A percentile compares a stretch with the other conserved stretches of the same genome.
These are phyloP conservation scores for Perkinsus olseni DNA, from an alignment of 169 alveolate species.

Conservation along the genomic window DNA sequence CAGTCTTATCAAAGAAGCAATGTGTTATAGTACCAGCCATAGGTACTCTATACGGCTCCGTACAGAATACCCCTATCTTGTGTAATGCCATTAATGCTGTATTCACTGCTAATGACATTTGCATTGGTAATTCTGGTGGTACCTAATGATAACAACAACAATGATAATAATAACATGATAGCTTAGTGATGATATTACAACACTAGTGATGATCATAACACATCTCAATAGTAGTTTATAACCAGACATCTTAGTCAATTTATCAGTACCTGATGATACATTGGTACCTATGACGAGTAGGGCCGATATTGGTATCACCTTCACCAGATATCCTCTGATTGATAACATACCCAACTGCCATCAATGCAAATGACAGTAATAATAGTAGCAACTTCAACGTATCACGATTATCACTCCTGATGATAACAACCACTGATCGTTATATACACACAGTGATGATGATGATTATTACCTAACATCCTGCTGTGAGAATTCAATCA, in stretches of 20 bases:
- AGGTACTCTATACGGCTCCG: slow-evolving; percentile 76
- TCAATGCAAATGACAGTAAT: background rate
- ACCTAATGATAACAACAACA: slow-evolving; percentile 17
- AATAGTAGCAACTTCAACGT: background rate
- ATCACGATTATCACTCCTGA: background rate
- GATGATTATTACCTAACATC: background rate
- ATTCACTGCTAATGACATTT: slow-evolving; percentile 64
- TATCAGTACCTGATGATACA: background rate
- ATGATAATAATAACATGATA: too few species aligned
- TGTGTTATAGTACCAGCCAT: slow-evolving; percentile 62
- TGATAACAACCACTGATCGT: too few species aligned
- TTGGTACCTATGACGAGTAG: background rate
- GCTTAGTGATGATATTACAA: slow-evolving; percentile 4
- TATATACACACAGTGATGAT: too few species aligned
- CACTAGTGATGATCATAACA: slow-evolving; percentile 67
- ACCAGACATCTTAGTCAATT: background rate
- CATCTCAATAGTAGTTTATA: slow-evolving; percentile 69
- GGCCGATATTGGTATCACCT: background rate
- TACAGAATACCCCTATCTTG: slow-evolving; percentile 61
- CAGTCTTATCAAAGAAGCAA: slow-evolving; percentile 70
- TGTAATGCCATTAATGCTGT: slow-evolving; percentile 53
- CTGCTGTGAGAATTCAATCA: background rate
- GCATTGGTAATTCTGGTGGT: slow-evolving; percentile 81
- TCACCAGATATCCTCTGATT: background rate
- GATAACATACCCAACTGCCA: background rate